Percentiles rank a stretch among this genome's conserved stretches.
phyloP scores from a whole-genome alignment of 1,284 basidiomycete species.

The Papiliotrema flavescens region DNA sequence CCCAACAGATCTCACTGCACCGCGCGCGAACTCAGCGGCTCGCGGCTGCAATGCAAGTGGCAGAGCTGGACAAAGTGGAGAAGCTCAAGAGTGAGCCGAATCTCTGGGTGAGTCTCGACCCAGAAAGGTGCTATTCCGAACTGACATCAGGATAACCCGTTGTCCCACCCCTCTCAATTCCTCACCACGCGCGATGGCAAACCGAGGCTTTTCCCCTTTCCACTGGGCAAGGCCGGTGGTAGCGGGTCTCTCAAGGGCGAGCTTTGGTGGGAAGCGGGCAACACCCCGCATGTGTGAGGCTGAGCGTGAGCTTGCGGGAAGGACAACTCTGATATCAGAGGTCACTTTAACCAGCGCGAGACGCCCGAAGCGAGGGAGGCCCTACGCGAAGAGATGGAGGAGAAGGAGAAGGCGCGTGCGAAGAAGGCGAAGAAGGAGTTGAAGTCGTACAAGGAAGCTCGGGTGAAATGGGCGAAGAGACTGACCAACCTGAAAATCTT shows the following conservation, averaged over 20 bases:
- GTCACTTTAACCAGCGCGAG: constrained; percentile 35
- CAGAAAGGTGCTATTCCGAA: background rate
- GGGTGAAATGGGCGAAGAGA: constrained; percentile 30
- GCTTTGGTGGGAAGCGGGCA: constrained; percentile 42
- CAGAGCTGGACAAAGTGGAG: constrained; percentile 12
- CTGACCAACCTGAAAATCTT: constrained; percentile 31
- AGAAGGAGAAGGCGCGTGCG: constrained; percentile 16
- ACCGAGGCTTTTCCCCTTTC: constrained; percentile 37
- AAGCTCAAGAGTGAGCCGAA: constrained; percentile 16
- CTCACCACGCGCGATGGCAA: constrained; percentile 36
- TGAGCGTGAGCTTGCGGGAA: background rate
- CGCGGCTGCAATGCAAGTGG: background rate
- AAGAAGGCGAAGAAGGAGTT: constrained; percentile 22
- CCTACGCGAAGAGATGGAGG: constrained; percentile 21
- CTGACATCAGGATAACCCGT: constrained; percentile 16
- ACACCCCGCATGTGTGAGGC: constrained; percentile 36
- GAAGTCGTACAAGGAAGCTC: constrained; percentile 13
- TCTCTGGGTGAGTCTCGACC: constrained; percentile 27
- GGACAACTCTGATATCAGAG: constrained; percentile 10
- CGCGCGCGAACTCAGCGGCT: constrained; percentile 3
- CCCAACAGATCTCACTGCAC: constrained; percentile 5
- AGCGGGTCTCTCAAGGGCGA: constrained; percentile 16
- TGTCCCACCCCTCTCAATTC: constrained; percentile 32
- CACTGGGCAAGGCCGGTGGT: constrained; percentile 34
- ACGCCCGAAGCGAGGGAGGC: constrained; percentile 21